Evolutionary conservation across 225 moss, liverwort and hornwort species (phyloP).

Genomic region (Bryoerythrophyllum caledonicum): DNA sequence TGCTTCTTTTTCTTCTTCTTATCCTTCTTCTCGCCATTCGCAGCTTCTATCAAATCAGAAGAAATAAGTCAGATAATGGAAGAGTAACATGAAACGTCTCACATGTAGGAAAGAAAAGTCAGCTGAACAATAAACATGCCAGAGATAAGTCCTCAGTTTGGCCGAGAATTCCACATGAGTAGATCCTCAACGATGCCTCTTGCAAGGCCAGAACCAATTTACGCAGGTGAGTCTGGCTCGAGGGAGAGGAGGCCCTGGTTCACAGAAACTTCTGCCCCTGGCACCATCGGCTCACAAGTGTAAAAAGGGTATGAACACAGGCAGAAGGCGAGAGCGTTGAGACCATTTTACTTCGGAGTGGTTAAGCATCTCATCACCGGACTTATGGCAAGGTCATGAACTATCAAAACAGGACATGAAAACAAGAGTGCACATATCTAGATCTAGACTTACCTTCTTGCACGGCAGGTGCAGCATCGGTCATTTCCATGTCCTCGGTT

Average conservation of each 20-base stretch:
- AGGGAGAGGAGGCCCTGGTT: constrained; percentile 27
- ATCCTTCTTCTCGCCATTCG: constrained; percentile 31
- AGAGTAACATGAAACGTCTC: background rate
- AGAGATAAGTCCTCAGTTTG: constrained; percentile 54
- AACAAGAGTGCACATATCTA: too few species aligned
- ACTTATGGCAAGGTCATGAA: constrained; percentile 8
- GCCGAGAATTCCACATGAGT: constrained; percentile 66
- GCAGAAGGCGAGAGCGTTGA: constrained; percentile 16
- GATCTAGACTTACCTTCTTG: constrained; percentile 28
- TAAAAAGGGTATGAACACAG: constrained; percentile 13
- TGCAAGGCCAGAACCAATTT: constrained; percentile 20
- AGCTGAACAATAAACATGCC: background rate
- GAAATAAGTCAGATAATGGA: background rate
- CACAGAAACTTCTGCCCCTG: constrained; percentile 25
- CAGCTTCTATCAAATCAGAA: constrained; percentile 16
- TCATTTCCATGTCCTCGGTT: constrained; percentile 36
- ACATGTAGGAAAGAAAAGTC: background rate
- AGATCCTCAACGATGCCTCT: constrained; percentile 46
- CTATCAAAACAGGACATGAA: too few species aligned
- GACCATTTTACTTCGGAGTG: constrained; percentile 56
- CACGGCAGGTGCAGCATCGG: constrained; percentile 36
- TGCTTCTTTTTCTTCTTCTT: constrained; percentile 59
- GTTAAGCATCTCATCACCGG: constrained; percentile 71
- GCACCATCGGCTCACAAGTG: constrained; percentile 31
- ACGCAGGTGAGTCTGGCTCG: constrained; percentile 29